Evolutionary conservation across 176 grass and related monocot genomes (phyloP).

Genomic region (Otatea glauca): DNA sequence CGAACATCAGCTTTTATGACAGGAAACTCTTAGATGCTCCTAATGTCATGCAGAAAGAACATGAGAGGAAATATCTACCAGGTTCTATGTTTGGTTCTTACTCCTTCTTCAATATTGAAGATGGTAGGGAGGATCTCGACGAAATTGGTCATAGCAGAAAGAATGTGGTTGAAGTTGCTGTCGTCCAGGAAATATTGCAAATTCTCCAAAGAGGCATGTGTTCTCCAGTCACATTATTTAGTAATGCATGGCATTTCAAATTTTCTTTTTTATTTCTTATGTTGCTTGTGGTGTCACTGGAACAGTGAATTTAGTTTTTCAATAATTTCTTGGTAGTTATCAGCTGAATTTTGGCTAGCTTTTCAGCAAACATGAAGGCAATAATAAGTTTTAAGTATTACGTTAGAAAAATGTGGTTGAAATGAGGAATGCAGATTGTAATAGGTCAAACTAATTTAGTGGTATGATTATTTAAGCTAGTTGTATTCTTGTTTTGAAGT

Average conservation of each 20-base stretch:
- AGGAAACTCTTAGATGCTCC: constrained; percentile 58
- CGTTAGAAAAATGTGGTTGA: not conserved
- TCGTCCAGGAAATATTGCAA: constrained; percentile 54
- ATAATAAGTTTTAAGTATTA: not conserved
- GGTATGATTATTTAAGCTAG: not conserved
- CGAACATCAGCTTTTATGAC: constrained; percentile 55
- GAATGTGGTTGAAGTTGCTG: constrained; percentile 65
- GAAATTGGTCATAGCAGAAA: constrained; percentile 57
- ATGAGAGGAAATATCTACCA: constrained; percentile 40
- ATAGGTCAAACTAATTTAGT: not conserved
- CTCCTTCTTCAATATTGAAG: constrained; percentile 67
- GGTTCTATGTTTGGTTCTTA: constrained; percentile 69
- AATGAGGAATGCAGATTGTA: not conserved
- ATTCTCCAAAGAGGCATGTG: constrained; percentile 54
- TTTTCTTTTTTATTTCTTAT: not conserved
- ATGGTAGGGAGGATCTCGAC: constrained; percentile 52
- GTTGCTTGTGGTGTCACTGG: not conserved
- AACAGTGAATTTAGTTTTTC: not conserved
- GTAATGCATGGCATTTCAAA: not conserved
- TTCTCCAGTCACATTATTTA: not conserved
- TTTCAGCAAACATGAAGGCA: not conserved
- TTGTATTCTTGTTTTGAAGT: not conserved
- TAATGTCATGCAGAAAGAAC: constrained; percentile 41
- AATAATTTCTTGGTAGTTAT: constrained; percentile 16
- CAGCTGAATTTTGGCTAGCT: not conserved